A percentile compares a stretch with the other conserved stretches of the same genome.
These are phyloP conservation scores for Hyaloperonospora arabidopsidis DNA, from an alignment of 352 stramenopile species.

Conservation along the genomic window DNA sequence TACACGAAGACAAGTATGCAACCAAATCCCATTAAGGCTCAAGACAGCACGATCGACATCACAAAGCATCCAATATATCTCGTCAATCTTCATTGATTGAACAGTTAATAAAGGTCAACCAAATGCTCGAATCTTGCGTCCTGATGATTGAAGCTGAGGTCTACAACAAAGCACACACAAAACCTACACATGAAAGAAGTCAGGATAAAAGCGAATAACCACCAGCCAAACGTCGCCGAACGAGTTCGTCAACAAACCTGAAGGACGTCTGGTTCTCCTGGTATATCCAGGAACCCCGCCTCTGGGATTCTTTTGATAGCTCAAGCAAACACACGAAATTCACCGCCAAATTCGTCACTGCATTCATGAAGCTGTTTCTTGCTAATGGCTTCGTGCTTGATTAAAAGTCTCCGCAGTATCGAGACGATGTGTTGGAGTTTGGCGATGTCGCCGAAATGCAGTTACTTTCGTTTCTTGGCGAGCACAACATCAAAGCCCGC, in stretches of 20 bases:
- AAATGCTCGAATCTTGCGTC: background rate
- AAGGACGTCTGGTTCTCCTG: slow-evolving; percentile 9
- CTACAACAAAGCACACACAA: background rate
- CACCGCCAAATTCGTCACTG: background rate
- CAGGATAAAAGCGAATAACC: background rate
- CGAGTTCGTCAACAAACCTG: background rate
- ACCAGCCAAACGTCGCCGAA: slow-evolving; percentile 3
- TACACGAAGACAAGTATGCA: background rate
- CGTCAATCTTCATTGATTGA: slow-evolving; percentile 9
- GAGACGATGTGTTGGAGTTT: background rate
- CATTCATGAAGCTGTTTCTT: slow-evolving; percentile 1
- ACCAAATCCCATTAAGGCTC: background rate
- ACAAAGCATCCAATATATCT: slow-evolving; percentile 2
- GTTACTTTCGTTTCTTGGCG: background rate
- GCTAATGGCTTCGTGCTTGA: slow-evolving; percentile 2
- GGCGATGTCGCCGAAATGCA: background rate
- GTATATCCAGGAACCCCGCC: slow-evolving; percentile 8
- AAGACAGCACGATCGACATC: background rate
- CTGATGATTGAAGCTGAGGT: background rate
- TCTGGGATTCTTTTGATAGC: slow-evolving; percentile 2
- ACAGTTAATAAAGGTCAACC: slow-evolving; percentile 6
- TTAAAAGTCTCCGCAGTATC: background rate
- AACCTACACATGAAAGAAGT: background rate
- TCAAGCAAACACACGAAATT: slow-evolving; percentile 8
- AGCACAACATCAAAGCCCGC: background rate